Percentiles rank a stretch among this genome's conserved stretches.
Conservation (phyloP, 2,329 filamentous ascomycete species). For the Thelonectria olida region DNA sequence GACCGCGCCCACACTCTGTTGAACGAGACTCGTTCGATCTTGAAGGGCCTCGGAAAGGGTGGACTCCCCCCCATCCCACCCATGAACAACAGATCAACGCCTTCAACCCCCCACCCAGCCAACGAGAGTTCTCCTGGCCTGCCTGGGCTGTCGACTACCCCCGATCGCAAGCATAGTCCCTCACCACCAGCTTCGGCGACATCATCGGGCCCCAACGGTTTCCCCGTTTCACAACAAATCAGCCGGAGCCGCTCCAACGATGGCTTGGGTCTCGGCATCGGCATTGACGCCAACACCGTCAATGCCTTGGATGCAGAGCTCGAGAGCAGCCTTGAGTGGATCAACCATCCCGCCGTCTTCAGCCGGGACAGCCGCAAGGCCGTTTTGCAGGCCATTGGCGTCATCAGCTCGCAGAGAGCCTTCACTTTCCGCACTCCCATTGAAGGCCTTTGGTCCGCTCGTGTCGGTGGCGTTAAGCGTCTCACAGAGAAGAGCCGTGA, state of each 20-base stretch:
- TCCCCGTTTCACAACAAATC: constrained; percentile 52
- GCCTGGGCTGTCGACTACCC: constrained; percentile 55
- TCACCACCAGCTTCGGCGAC: constrained; percentile 62
- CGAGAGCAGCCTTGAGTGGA: constrained; percentile 93
- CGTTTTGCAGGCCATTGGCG: constrained; percentile 93
- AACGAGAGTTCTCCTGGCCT: constrained; percentile 54
- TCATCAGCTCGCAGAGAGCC: constrained; percentile 92
- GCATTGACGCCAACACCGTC: constrained; percentile 87
- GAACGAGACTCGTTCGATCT: constrained; percentile 91
- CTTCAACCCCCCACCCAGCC: constrained; percentile 59
- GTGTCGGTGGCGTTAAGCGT: constrained; percentile 82
- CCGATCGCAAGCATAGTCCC: constrained; percentile 64
- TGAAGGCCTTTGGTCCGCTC: constrained; percentile 87
- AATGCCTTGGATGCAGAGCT: constrained; percentile 90
- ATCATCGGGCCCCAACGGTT: constrained; percentile 51
- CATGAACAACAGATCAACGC: constrained; percentile 53
- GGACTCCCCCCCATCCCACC: constrained; percentile 89
- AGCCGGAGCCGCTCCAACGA: constrained; percentile 65
- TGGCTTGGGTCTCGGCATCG: constrained; percentile 68
- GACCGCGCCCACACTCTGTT: constrained; percentile 93
- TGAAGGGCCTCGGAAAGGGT: constrained; percentile 95
- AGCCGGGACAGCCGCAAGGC: constrained; percentile 93
- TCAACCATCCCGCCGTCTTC: constrained; percentile 95
- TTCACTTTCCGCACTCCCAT: constrained; percentile 93
- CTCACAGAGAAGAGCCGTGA: constrained; percentile 86